Evolutionary conservation across 2,329 filamentous ascomycete genomes (phyloP), one percentile per base, ranked within the genome.

Genomic region (Xylariomycetidae sp.): DNA sequence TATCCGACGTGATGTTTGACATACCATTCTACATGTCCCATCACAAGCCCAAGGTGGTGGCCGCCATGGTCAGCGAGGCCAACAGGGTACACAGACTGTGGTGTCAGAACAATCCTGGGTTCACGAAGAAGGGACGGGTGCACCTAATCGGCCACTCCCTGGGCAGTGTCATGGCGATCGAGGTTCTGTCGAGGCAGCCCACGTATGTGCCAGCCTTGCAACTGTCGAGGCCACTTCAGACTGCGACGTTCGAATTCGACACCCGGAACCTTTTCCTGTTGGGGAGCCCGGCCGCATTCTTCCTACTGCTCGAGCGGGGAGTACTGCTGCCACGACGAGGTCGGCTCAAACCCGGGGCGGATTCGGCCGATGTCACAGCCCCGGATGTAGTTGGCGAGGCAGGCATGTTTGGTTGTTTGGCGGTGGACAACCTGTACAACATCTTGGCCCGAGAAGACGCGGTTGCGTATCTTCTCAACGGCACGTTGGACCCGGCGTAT

Each of bases 11-110:
- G 48, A 95, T 98, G 87, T 82, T 96, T 31, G 92, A 98, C 56
- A 90, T 98, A 31, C 92, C 92, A 0, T 96, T 95, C 56, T 98
- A 96, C 62, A 81, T 98, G 63, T 96, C 90, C 0, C 85, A 93
- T 38, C 90, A 96, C 61, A 95, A 96, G 52, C 76, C 82, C 4
- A 95, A 88, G 58, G 96, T 98, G 89, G 84, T 95, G 31, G 74
- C 81, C 26, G 89, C 92, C 1, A 79, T 95, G 29, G 81, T 94
- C 25, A 74, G 74, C 38, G 92, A 98, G 63, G 90, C 92, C 6
- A 98, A 98, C 52, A 77, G 90, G 5, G 85, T 98, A n/a, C 96
- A 95, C 56, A 77, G 85, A 13, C 71, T 96, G 2, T 98, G 92
- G 92, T 95, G 89, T 53, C 73, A 74, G 29, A 95, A 96, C 54